Evolutionary conservation across 2,329 filamentous ascomycete species (phyloP).

Genomic region (Alternaria triticina): DNA sequence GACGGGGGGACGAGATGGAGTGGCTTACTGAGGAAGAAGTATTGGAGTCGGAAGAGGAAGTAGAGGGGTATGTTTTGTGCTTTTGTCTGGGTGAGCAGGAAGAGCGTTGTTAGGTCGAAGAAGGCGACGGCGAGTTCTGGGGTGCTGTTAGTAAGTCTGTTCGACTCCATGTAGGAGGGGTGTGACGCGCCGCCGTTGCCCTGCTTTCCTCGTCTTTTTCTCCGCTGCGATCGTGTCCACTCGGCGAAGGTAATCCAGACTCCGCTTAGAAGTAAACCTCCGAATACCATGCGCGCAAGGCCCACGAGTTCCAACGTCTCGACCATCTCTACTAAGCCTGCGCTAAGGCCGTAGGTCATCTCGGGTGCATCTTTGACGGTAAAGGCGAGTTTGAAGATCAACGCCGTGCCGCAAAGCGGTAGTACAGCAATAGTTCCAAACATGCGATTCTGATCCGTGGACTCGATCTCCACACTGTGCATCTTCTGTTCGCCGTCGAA

Average conservation of each 20-base stretch:
- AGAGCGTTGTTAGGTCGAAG: conserved; percentile 71
- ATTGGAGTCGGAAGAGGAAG: conserved; percentile 72
- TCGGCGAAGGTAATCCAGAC: conserved; percentile 39
- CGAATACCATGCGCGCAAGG: conserved; percentile 47
- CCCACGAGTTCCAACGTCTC: conserved; percentile 42
- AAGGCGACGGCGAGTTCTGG: conserved; percentile 58
- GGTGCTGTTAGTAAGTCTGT: conserved; percentile 13
- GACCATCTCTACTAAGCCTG: conserved; percentile 56
- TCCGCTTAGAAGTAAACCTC: conserved; percentile 39
- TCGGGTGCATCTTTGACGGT: conserved; percentile 88
- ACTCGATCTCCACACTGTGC: conserved; percentile 25
- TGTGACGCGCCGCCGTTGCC: conserved; percentile 35
- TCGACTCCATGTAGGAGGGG: too few relatives aligned
- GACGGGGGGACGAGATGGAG: conserved; percentile 40
- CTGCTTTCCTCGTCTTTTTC: conserved; percentile 16
- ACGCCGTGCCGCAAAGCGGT: conserved; percentile 61
- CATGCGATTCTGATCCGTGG: conserved; percentile 36
- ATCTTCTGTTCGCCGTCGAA: conserved; percentile 24
- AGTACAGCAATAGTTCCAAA: conserved; percentile 42
- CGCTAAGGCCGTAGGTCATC: conserved; percentile 56
- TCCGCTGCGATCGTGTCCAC: conserved; percentile 28
- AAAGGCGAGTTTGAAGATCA: conserved; percentile 89
- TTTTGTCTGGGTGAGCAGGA: conserved; percentile 86
- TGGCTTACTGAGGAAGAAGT: conserved; percentile 57
- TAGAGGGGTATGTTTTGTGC: conserved; percentile 86